Conservation (phyloP, 2,329 filamentous ascomycete species). For the Chrysosphaeria jannelii region DNA sequence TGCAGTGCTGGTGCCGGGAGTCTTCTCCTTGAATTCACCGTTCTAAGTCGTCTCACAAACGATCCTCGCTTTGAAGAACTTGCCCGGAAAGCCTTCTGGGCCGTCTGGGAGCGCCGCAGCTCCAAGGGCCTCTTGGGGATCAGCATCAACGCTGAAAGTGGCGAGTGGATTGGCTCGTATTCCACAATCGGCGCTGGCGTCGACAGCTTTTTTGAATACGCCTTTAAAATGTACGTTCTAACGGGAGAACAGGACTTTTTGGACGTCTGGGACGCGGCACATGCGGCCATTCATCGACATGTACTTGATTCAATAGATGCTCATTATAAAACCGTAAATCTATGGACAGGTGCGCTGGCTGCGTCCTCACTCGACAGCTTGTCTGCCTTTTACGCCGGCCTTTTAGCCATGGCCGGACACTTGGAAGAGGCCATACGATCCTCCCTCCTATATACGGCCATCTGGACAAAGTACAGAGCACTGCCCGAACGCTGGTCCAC, state of each 20-base stretch:
- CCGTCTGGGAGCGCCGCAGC: slow-evolving; percentile 74
- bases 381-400: slow-evolving; percentile 78
- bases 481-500: slow-evolving; percentile 87
- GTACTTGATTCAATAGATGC: slow-evolving; percentile 67
- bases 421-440: slow-evolving; percentile 74
- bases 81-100: slow-evolving; percentile 85
- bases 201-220: slow-evolving; percentile 97
- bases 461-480: slow-evolving; percentile 88
- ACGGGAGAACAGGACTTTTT: slow-evolving; percentile 55
- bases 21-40: slow-evolving; percentile 74
- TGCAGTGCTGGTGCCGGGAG: slow-evolving; percentile 94
- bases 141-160: slow-evolving; percentile 67
- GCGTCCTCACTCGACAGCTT: slow-evolving; percentile 92
- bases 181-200: slow-evolving; percentile 91
- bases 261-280: slow-evolving; percentile 56
- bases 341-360: slow-evolving; percentile 61
- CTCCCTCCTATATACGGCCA: slow-evolving; percentile 66
- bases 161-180: slow-evolving; percentile 63
- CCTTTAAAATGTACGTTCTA: slow-evolving; percentile 74
- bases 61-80: slow-evolving; percentile 68
- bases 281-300: slow-evolving; percentile 66
- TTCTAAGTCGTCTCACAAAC: slow-evolving; percentile 63
- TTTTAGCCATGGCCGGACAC: slow-evolving; percentile 63
- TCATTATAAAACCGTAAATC: slow-evolving; percentile 75
- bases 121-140: slow-evolving; percentile 67